Conservation (phyloP, 1,284 basidiomycete species). For the Violaceomyces palustris region DNA sequence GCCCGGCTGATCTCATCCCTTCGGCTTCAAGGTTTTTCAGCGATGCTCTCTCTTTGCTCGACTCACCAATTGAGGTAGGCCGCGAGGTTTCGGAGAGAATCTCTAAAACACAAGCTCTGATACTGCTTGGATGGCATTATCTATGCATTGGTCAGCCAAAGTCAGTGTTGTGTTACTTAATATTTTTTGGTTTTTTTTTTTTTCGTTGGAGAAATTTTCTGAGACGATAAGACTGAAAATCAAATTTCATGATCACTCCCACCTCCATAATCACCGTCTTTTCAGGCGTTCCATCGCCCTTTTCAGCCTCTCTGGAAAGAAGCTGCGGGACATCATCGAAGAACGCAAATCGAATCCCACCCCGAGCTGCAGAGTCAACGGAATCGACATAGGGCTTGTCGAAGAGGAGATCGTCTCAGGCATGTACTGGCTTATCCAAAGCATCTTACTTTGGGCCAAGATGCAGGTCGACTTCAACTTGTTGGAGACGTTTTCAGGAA, state of each 20-base stretch:
- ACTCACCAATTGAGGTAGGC: too few species aligned
- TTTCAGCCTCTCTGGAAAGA: neutral
- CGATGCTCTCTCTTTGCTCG: too few species aligned
- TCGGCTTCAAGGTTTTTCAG: too few species aligned
- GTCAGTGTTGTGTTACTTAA: too few species aligned
- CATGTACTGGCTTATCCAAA: constrained; percentile 11
- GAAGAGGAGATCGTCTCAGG: constrained; percentile 7
- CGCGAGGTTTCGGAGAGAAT: too few species aligned
- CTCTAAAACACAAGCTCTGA: constrained; percentile 4
- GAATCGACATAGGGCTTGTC: constrained; percentile 5
- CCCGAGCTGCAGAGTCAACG: constrained; percentile 5
- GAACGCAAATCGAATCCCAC: neutral
- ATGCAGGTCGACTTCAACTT: neutral
- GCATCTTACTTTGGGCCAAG: constrained; percentile 13
- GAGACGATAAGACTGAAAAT: too few species aligned
- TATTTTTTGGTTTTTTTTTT: too few species aligned
- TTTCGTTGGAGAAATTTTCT: too few species aligned
- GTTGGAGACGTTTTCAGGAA: neutral
- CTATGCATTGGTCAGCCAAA: constrained; percentile 5
- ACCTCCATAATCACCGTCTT: neutral
- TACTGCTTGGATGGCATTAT: constrained; percentile 27
- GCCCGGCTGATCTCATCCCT: too few species aligned
- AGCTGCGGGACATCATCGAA: neutral
- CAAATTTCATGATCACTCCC: too few species aligned
- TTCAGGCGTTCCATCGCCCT: neutral